Percentiles rank a stretch among this genome's conserved stretches.
These are phyloP conservation scores for Chenopodium album DNA, from an alignment of 148 eudicot species.

Conservation along the genomic window DNA sequence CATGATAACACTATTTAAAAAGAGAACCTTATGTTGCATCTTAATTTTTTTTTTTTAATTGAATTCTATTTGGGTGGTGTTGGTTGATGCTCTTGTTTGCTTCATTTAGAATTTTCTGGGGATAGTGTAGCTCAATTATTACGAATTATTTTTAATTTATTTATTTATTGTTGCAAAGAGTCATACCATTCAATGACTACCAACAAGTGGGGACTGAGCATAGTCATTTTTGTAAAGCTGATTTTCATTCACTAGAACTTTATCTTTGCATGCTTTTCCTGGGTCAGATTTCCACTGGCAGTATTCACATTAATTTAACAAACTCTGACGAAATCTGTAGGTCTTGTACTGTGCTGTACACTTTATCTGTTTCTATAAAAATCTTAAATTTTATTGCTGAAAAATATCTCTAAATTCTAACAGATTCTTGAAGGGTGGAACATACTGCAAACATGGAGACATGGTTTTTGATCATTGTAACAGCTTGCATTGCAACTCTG, in stretches of 20 bases:
- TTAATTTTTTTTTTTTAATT: too few relatives aligned
- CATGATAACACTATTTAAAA: too few relatives aligned
- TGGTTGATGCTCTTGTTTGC: background rate
- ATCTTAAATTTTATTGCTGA: background rate
- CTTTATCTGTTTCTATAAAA: background rate
- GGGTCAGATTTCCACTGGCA: background rate
- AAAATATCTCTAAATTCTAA: background rate
- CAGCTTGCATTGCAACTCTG: conserved; percentile 16
- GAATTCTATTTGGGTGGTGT: background rate
- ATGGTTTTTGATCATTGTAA: conserved; percentile 14
- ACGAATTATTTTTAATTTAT: too few relatives aligned
- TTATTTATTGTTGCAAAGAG: too few relatives aligned
- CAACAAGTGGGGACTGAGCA: background rate
- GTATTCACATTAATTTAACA: background rate
- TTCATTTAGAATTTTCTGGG: too few relatives aligned
- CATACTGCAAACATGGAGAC: conserved; percentile 13
- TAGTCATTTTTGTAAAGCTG: background rate
- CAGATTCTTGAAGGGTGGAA: background rate
- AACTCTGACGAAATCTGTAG: background rate
- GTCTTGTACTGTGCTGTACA: background rate
- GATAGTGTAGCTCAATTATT: too few relatives aligned
- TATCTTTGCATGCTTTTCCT: background rate
- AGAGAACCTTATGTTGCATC: background rate
- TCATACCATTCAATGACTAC: too few relatives aligned
- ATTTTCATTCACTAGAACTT: background rate